Conservation (phyloP, 176 grass and related monocot species). For the Rhynchospora breviuscula region DNA sequence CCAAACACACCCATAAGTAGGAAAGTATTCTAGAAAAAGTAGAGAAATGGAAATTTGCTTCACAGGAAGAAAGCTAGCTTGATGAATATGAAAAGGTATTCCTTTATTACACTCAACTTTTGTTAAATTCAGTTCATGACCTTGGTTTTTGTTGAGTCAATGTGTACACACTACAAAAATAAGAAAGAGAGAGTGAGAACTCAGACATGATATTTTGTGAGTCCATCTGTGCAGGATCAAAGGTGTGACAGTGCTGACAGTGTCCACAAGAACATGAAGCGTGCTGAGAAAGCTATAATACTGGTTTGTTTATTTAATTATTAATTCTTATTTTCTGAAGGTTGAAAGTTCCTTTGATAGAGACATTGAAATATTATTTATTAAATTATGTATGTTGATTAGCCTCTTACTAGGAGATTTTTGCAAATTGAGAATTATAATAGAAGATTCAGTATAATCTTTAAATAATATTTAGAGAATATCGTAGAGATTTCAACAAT, state of each 20-base stretch:
- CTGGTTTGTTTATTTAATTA: conserved; percentile 24
- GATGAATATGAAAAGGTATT: conserved; percentile 89
- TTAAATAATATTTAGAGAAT: background rate
- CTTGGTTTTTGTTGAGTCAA: conserved; percentile 13
- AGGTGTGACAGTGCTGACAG: conserved; percentile 79
- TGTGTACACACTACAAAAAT: background rate
- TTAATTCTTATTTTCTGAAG: background rate
- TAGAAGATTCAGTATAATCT: background rate
- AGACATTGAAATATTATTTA: background rate
- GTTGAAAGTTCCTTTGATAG: background rate
- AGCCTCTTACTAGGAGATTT: background rate
- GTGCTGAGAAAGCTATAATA: conserved; percentile 77
- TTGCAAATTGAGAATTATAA: background rate
- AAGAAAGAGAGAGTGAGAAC: background rate
- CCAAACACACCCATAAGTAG: too few species aligned
- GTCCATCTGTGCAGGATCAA: conserved; percentile 52
- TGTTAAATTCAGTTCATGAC: background rate
- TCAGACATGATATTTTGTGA: background rate
- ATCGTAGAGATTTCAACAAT: background rate
- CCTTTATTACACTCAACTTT: background rate
- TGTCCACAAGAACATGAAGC: conserved; percentile 89
- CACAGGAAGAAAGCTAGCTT: conserved; percentile 79
- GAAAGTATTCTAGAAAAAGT: conserved; percentile 86
- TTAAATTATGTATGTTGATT: background rate
- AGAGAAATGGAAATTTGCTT: conserved; percentile 69